Conservation (phyloP, 2,329 filamentous ascomycete genomes). For the Cladorrhinum sp. region DNA sequence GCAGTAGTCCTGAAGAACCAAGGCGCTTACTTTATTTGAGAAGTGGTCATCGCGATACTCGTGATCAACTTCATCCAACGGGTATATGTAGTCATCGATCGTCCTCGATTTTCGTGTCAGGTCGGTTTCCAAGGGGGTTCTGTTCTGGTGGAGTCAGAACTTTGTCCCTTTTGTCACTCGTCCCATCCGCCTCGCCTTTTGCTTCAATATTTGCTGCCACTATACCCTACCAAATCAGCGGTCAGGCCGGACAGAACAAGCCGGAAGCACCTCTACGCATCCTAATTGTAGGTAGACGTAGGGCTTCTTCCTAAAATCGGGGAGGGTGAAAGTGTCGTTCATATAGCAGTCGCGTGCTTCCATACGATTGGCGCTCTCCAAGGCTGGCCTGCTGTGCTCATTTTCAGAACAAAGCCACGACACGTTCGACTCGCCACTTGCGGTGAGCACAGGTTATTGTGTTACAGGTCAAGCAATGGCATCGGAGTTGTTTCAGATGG, state of each 20-base stretch:
- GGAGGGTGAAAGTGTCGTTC: not conserved
- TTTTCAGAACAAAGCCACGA: not conserved
- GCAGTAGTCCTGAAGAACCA: not conserved
- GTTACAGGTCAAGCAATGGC: not conserved
- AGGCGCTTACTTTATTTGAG: no score
- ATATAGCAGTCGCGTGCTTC: not conserved
- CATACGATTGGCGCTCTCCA: not conserved
- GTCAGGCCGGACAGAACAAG: not conserved
- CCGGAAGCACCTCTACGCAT: not conserved
- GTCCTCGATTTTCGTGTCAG: not conserved
- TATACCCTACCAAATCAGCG: not conserved
- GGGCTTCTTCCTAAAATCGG: not conserved
- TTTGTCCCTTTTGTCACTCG: conserved; percentile 1
- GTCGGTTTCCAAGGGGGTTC: conserved; percentile 2
- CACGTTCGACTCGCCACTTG: not conserved
- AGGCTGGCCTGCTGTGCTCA: not conserved
- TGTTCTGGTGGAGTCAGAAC: conserved; percentile 1
- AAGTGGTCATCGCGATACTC: not conserved
- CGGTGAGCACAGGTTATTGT: not conserved
- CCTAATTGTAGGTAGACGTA: no score
- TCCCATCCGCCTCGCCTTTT: conserved; percentile 6
- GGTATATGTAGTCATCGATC: not conserved
- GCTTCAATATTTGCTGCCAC: not conserved
- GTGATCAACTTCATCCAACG: not conserved
- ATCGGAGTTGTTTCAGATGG: conserved; percentile 15